Evolutionary conservation across 805 yeast genomes (phyloP).

Genomic region (Pichia cephalocereana): DNA sequence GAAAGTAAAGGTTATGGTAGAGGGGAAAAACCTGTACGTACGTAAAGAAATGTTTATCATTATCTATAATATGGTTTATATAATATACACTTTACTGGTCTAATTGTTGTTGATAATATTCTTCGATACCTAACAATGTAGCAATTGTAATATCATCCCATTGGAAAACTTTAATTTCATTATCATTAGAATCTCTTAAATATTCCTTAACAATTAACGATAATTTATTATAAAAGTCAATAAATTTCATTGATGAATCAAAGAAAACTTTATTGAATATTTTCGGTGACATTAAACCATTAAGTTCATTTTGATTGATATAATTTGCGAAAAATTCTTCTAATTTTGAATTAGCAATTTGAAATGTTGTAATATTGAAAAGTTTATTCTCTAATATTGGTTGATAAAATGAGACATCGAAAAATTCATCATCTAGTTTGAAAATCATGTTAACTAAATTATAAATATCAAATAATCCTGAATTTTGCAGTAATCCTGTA

Average conservation of each 20-base stretch:
- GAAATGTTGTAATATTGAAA: constrained; percentile 37
- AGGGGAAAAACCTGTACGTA: constrained; percentile 56
- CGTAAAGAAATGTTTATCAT: background rate
- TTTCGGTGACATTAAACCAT: constrained; percentile 55
- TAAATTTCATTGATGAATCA: constrained; percentile 39
- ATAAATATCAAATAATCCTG: constrained; percentile 49
- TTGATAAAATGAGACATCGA: constrained; percentile 54
- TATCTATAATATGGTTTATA: too few relatives aligned
- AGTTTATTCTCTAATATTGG: constrained; percentile 56
- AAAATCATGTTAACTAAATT: constrained; percentile 67
- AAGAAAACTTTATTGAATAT: constrained; percentile 48
- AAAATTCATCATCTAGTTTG: constrained; percentile 49
- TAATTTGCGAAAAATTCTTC: constrained; percentile 51
- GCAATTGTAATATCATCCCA: constrained; percentile 57
- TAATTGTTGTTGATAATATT: constrained; percentile 13
- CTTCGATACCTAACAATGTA: constrained; percentile 63
- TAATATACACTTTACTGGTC: background rate
- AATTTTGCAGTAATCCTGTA: constrained; percentile 37
- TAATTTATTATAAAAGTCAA: constrained; percentile 37
- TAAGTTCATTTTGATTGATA: constrained; percentile 45
- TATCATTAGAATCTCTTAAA: constrained; percentile 23
- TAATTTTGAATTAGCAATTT: constrained; percentile 34
- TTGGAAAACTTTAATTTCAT: constrained; percentile 27
- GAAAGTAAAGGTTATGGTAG: constrained; percentile 86
- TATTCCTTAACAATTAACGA: constrained; percentile 29